Evolutionary conservation across 306 rosid genomes (phyloP).

Genomic region (Notholithocarpus densiflorus): DNA sequence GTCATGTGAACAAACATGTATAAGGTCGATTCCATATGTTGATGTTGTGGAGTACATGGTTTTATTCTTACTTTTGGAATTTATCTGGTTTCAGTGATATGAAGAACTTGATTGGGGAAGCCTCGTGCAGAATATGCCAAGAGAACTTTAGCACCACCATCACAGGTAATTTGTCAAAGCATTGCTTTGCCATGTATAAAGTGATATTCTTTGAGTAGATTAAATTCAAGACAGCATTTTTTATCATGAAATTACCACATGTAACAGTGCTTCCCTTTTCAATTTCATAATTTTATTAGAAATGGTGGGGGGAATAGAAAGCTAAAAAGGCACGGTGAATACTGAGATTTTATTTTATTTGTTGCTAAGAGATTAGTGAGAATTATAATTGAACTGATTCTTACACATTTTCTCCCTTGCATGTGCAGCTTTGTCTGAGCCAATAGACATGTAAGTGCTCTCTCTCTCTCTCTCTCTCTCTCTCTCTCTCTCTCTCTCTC

Average conservation of each 20-base stretch:
- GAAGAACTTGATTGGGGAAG: constrained; percentile 87
- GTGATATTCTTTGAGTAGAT: neutral
- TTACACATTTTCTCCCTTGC: neutral
- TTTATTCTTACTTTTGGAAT: constrained; percentile 4
- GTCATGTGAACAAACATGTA: neutral
- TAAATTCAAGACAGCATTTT: neutral
- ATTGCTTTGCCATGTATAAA: neutral
- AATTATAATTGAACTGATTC: neutral
- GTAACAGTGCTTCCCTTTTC: neutral
- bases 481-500: neutral
- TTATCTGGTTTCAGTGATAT: constrained; percentile 62
- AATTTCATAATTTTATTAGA: neutral
- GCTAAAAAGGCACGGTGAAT: neutral
- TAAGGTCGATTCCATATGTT: neutral
- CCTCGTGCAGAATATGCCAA: constrained; percentile 77
- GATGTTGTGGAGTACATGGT: neutral
- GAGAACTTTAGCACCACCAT: constrained; percentile 78
- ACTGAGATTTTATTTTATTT: neutral
- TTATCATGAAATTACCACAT: neutral
- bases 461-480: neutral
- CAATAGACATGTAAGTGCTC: constrained; percentile 78
- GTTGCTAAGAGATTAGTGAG: too few relatives aligned
- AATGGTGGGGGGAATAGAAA: neutral
- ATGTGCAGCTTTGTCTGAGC: constrained; percentile 73
- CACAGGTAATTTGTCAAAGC: constrained; percentile 42